Percentiles rank a stretch among this genome's conserved stretches.
Evolutionary conservation across 73 alveolate species (phyloP).

Genomic region (Symbiodinium pilosum): DNA sequence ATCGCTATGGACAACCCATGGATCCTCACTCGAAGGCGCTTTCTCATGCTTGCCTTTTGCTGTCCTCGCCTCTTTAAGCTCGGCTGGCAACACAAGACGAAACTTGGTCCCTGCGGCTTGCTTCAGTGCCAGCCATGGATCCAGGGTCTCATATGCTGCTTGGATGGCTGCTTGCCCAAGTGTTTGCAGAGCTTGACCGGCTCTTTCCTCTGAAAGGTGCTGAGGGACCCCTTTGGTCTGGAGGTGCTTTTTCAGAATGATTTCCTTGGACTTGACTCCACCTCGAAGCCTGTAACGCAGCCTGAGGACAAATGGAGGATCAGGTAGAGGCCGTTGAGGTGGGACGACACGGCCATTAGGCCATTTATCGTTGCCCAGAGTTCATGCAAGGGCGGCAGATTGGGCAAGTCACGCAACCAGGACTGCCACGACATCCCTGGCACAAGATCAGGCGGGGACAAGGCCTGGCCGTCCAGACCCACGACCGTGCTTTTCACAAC

Average conservation of each 20-base stretch:
- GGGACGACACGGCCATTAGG: not conserved
- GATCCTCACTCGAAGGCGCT: too few relatives aligned
- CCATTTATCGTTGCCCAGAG: not conserved
- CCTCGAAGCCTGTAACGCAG: not conserved
- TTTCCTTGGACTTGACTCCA: not conserved
- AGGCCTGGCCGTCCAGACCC: too few relatives aligned
- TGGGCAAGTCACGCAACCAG: too few relatives aligned
- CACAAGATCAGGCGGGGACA: too few relatives aligned
- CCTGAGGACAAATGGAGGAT: not conserved
- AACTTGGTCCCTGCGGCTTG: not conserved
- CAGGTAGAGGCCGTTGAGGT: not conserved
- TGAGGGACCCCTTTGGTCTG: not conserved
- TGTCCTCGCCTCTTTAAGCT: not conserved
- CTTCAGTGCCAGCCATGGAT: not conserved
- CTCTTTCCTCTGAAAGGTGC: not conserved
- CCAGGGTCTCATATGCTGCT: not conserved
- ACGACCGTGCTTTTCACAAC: too few relatives aligned
- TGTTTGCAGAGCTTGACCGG: not conserved
- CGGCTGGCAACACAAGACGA: not conserved
- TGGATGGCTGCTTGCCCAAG: not conserved
- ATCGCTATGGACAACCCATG: too few relatives aligned
- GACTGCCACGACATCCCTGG: too few relatives aligned
- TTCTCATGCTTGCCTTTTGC: too few relatives aligned
- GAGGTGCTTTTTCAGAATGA: not conserved
- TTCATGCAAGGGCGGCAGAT: not conserved